Evolutionary conservation across 2,329 filamentous ascomycete genomes (phyloP), one percentile per base, ranked within the genome.

Genomic region (Colletotrichum echinochloae): DNA sequence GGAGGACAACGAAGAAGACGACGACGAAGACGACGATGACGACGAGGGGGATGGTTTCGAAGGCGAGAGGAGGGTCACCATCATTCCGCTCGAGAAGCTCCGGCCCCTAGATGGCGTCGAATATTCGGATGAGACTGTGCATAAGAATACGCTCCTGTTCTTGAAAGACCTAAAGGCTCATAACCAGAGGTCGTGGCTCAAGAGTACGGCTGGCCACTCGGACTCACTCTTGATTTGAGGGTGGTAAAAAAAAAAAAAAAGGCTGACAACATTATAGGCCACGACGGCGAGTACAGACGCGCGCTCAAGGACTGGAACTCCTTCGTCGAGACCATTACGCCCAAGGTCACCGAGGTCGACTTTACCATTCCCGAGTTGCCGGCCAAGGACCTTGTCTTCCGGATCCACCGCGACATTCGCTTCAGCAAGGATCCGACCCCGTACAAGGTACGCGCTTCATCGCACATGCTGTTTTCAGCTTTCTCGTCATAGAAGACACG

Each of bases 291-390:
- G 75, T 97, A 93, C 78, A 88, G 94, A 70, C 86, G 90, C 65
- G 89, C 94, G 1, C 87, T 94, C 68, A 91, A 92, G 70, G 94
- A 97, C 78, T 97, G 93, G 87, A 89, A 93, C 57, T 88, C 89
- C 1, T 97, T 95, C 76, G 88, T 96, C 44, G 91, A 93, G 74
- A 84, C 84, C 12, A 84, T 96, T 48, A 93, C 92, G 1, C 85
- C 91, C 71, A 91, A 89, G 72, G 86, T 97, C 64, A 87, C 88
- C 26, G 89, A 91, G 69, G 85, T 87, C 48, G 95, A 98, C 78
- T 89, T 92, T 65, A 97, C 94, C 1, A 89, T 97, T 51, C 95
- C 95, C 0, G 94, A 97, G 75, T 83, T 97, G 28, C 95, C 95
- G 1, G 84, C 91, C 64, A 96, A 97, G 79, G 94, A 97, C 77